These are phyloP conservation scores for Lactifluus volemus DNA, from an alignment of 768 basidiomycete species.

Conservation along the genomic window DNA sequence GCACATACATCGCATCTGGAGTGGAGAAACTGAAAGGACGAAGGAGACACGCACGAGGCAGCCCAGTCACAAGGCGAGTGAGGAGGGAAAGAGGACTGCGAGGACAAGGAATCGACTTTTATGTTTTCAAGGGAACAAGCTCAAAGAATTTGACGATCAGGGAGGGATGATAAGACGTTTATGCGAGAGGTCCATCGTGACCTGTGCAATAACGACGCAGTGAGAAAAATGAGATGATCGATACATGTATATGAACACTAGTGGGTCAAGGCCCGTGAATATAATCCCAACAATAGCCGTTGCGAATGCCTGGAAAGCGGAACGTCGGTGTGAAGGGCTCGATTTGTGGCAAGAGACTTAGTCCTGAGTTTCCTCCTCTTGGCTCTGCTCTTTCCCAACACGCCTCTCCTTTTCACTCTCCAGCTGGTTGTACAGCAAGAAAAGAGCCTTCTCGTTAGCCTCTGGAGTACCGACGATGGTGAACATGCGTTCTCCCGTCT, in stretches of 20 bases:
- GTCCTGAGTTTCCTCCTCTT: conserved; percentile 41
- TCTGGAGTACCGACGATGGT: conserved; percentile 95
- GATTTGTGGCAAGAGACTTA: conserved; percentile 2
- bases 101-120: conserved; percentile 4
- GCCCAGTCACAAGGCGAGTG: not conserved
- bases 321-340: conserved; percentile 10
- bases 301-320: conserved; percentile 9
- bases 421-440: conserved; percentile 92
- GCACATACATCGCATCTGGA: conserved; percentile 15
- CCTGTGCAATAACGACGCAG: conserved; percentile 13
- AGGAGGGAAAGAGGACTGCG: not conserved
- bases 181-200: conserved; percentile 11
- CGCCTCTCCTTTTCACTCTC: conserved; percentile 95
- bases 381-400: conserved; percentile 68
- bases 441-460: conserved; percentile 96
- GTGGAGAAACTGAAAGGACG: conserved; percentile 5
- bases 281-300: conserved; percentile 18
- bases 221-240: conserved; percentile 14
- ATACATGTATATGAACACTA: conserved; percentile 21
- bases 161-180: conserved; percentile 4
- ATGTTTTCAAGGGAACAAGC: conserved; percentile 8
- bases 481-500: conserved; percentile 99
- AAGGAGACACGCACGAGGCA: conserved; percentile 1
- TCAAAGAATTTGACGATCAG: conserved; percentile 6
- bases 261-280: conserved; percentile 20